Percentiles rank a stretch among this genome's conserved stretches.
Conservation (phyloP, 2,329 filamentous ascomycete species). For the Seiridium unicorne region DNA sequence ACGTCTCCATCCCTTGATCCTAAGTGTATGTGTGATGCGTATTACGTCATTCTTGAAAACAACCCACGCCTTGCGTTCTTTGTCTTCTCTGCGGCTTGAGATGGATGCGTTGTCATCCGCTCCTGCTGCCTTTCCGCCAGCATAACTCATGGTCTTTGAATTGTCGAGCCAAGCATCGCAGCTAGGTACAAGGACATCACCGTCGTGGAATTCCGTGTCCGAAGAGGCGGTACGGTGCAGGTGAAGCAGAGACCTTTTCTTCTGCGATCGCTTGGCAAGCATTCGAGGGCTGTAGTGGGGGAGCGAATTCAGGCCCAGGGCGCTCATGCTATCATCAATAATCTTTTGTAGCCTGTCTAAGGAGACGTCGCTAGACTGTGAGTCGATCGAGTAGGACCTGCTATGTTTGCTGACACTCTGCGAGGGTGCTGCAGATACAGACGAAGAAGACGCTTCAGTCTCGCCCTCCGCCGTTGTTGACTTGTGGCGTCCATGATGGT, state of each 20-base stretch:
- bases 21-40: slow-evolving; percentile 82
- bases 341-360: slow-evolving; percentile 82
- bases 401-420: slow-evolving; percentile 14
- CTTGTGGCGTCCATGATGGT: slow-evolving; percentile 35
- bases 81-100: slow-evolving; percentile 50
- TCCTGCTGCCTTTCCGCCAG: slow-evolving; percentile 46
- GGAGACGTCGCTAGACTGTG: slow-evolving; percentile 68
- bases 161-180: slow-evolving; percentile 88
- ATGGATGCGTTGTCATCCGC: slow-evolving; percentile 39
- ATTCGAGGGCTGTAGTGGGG: slow-evolving; percentile 42
- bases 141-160: slow-evolving; percentile 80
- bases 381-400: slow-evolving; percentile 57
- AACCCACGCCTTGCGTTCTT: slow-evolving; percentile 77
- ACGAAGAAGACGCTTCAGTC: slow-evolving; percentile 18
- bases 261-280: slow-evolving; percentile 39
- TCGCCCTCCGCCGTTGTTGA: slow-evolving; percentile 28
- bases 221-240: slow-evolving; percentile 61
- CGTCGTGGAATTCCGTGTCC: slow-evolving; percentile 81
- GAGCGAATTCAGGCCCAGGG: slow-evolving; percentile 46
- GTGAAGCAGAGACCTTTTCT: slow-evolving; percentile 28
- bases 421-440: slow-evolving; percentile 4
- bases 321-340: slow-evolving; percentile 63
- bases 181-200: slow-evolving; percentile 77
- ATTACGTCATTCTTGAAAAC: slow-evolving; percentile 90
- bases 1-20: slow-evolving; percentile 86